These are phyloP conservation scores for Beauveria brongniartii DNA, from an alignment of 2,329 filamentous ascomycete genomes.

Conservation along the genomic window DNA sequence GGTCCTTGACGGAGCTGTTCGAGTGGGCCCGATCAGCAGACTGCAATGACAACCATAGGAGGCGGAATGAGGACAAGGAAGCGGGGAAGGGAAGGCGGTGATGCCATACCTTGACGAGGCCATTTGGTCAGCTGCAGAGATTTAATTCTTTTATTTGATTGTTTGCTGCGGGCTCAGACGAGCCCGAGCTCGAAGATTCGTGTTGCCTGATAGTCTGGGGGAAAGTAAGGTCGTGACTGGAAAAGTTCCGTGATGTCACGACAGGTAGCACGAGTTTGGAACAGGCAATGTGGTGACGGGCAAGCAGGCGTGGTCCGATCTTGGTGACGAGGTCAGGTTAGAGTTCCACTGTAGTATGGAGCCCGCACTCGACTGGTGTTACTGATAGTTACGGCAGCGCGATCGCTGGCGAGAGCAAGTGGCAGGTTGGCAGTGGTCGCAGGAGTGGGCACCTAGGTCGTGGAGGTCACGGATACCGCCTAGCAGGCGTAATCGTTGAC, in stretches of 20 bases:
- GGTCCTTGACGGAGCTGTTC: constrained; percentile 45
- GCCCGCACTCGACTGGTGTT: constrained; percentile 3
- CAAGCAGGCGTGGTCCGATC: constrained; percentile 9
- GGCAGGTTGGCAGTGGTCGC: neutral
- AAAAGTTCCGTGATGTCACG: constrained; percentile 4
- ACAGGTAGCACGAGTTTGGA: constrained; percentile 1
- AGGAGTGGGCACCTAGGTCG: neutral
- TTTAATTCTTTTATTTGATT: neutral
- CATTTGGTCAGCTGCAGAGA: constrained; percentile 8
- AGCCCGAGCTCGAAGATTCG: constrained; percentile 4
- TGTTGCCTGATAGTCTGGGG: neutral
- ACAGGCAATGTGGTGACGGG: constrained; percentile 1
- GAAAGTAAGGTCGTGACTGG: neutral
- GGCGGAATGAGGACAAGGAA: neutral
- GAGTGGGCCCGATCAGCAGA: constrained; percentile 17
- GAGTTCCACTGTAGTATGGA: constrained; percentile 9
- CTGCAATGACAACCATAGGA: neutral
- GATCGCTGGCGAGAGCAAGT: constrained; percentile 3
- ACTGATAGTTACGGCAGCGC: neutral
- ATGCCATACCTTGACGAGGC: constrained; percentile 11
- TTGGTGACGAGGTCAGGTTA: constrained; percentile 12
- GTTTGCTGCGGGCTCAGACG: constrained; percentile 12
- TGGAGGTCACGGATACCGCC: neutral
- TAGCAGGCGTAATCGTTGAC: neutral
- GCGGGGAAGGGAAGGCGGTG: neutral